A percentile compares a stretch with the other conserved stretches of the same genome.
Conservation (phyloP, 352 stramenopile species). For the Pythium brachiatum region DNA sequence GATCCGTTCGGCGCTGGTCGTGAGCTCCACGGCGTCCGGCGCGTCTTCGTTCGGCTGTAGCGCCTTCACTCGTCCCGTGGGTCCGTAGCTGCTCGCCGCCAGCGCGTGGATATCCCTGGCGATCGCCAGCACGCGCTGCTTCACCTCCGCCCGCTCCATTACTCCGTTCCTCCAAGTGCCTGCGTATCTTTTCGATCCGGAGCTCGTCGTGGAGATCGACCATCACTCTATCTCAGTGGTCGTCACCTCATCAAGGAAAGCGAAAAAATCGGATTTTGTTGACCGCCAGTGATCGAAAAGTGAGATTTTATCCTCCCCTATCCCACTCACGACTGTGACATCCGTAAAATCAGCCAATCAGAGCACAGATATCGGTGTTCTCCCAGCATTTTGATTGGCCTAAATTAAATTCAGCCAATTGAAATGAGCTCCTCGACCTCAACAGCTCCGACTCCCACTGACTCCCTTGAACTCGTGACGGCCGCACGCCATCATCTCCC, state of each 20-base stretch:
- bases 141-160: conserved; percentile 26
- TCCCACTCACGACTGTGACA: neutral
- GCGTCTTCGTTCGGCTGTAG: conserved; percentile 43
- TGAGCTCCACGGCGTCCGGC: conserved; percentile 46
- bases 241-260: neutral
- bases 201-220: neutral
- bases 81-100: conserved; percentile 43
- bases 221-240: neutral
- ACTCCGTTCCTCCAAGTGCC: neutral
- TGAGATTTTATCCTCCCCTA: conserved; percentile 5
- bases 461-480: conserved; percentile 12
- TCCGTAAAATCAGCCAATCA: conserved; percentile 6
- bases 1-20: conserved; percentile 37
- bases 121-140: conserved; percentile 31
- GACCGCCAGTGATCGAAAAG: neutral
- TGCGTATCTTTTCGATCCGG: neutral
- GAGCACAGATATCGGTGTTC: neutral
- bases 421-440: neutral
- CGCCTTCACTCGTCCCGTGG: conserved; percentile 35
- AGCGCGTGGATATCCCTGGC: conserved; percentile 31
- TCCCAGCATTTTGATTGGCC: conserved; percentile 1
- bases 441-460: conserved; percentile 20
- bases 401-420: conserved; percentile 18
- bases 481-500: conserved; percentile 3
- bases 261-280: neutral